Evolutionary conservation across 2,329 filamentous ascomycete genomes (phyloP), one percentile per base, ranked within the genome.

Genomic region (Pyrenophora tritici-repentis): DNA sequence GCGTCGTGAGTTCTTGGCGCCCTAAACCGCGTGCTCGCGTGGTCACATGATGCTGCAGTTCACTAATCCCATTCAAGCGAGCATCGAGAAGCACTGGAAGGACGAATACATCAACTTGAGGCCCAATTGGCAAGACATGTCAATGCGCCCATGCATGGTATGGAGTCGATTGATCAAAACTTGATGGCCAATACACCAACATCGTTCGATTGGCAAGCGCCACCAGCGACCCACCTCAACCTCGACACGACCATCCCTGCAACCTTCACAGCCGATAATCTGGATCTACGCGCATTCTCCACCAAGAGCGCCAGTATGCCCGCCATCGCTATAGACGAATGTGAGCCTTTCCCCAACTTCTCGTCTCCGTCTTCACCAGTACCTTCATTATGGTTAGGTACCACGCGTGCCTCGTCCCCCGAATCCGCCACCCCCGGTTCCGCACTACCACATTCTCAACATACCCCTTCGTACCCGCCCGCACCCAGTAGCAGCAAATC

Each of bases 301-400:
- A 58, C 63, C 37, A 55, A 59, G 22, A 57, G 61, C 24, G 55
- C 60, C 20, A 67, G 60, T 45, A 58, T 73, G 42, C 70, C 70
- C 14, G 66, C 68, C 12, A 73, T 73, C 42, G 68, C 67, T 39
- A 72, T 73, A 52, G 66, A 71, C 46, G 58, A 73, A 68, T 71
- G 68, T 66, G 67, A 71, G 65, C 66, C 61, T 56, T 56, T 59
- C 53, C 66, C 65, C 53, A 65, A 55, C 35, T 53, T 62, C 40
- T 57, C 63, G 47, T 62, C 65, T 36, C 63, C 67, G 38, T 61
- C 56, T 63, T 71, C 69, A 59, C 67, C 70, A 58, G 70, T 70
- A 60, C 67, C 70, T 65, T 72, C 70, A 56, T 66, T 68, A 47
- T 72, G 65, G 61, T 71, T 69, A 65, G 68, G 65, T 53, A 71